Base-by-base conservation (phyloP, 352 stramenopile genomes). In the Elongisporangium undulatum region DNA sequence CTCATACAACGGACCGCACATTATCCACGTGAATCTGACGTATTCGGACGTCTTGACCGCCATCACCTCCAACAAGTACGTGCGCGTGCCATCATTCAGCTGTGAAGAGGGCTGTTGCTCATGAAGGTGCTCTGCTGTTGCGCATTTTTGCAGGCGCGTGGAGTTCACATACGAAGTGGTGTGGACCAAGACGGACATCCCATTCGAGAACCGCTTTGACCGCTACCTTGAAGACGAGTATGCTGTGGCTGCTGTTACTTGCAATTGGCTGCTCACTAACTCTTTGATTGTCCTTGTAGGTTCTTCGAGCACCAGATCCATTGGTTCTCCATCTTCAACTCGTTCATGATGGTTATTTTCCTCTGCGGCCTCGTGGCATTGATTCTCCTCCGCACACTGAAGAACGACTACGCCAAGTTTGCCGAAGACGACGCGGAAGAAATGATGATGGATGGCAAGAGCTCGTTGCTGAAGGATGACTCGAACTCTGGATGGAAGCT, bases 291-390 rank as follows among this genome's bases (percentile, higher is more conserved):
- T 38, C 20, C 15, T 51, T 9, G 17, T 48, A 88, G 77, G 53
- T 99, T 99, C 66, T 99, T 99, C 71, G 98, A 99, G 81, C 97
- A 99, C 75, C 94, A 99, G 62, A 99, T 99, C 69, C 95, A 98
- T 68, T 98, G 95, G 95, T 98, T 98, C 64, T 97, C 88, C 55
- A 98, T 98, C 58, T 98, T 98, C 72, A 98, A 98, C 73, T 97
- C 90, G 66, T 98, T 98, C 69, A 98, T 98, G 95, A 98, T 98
- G 90, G 95, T 98, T 24, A 96, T 98, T 51, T 98, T 98, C 66
- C 67, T 98, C 2, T 97, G 89, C 51, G 95, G 95, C 16, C 79
- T 98, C 7, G 95, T 98, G 15, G 82, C 89, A 22, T 69, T 98
- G 12, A 98, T 98, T 63, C 73, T 98, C 20, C 64, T 98, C 53